Conservation (phyloP, 305 asterid species). For the Plantago coronopus region DNA sequence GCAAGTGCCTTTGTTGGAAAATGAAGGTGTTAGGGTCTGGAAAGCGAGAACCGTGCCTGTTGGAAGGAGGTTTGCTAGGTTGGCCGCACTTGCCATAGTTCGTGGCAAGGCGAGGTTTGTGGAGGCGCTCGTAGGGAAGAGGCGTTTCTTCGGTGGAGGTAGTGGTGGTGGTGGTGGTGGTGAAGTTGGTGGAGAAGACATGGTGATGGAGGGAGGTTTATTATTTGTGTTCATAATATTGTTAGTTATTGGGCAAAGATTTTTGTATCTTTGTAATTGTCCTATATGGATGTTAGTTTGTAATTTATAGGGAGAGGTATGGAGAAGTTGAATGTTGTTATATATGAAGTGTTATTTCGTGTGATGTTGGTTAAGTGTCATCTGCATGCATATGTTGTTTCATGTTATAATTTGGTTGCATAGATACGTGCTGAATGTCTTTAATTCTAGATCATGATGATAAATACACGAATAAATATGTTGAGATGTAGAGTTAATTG, state of each 20-base stretch:
- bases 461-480: background rate
- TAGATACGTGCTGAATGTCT: background rate
- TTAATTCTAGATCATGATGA: background rate
- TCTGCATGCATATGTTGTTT: background rate
- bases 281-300: background rate
- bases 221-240: background rate
- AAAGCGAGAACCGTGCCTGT: slow-evolving; percentile 61
- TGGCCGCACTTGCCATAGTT: slow-evolving; percentile 52
- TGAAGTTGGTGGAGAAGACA: slow-evolving; percentile 6
- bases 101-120: slow-evolving; percentile 32
- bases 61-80: slow-evolving; percentile 64
- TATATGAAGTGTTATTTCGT: no score
- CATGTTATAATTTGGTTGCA: background rate
- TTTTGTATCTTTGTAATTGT: background rate
- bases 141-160: background rate
- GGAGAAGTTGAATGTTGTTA: background rate
- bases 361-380: background rate
- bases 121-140: background rate
- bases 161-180: slow-evolving; percentile 7
- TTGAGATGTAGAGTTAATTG: no score
- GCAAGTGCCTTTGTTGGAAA: slow-evolving; percentile 51
- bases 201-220: background rate
- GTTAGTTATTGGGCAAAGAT: background rate
- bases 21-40: slow-evolving; percentile 47
- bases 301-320: slow-evolving; percentile 1